phyloP scores from a whole-genome alignment of 2,329 filamentous ascomycete genomes.

The Penicillium thymicola region DNA sequence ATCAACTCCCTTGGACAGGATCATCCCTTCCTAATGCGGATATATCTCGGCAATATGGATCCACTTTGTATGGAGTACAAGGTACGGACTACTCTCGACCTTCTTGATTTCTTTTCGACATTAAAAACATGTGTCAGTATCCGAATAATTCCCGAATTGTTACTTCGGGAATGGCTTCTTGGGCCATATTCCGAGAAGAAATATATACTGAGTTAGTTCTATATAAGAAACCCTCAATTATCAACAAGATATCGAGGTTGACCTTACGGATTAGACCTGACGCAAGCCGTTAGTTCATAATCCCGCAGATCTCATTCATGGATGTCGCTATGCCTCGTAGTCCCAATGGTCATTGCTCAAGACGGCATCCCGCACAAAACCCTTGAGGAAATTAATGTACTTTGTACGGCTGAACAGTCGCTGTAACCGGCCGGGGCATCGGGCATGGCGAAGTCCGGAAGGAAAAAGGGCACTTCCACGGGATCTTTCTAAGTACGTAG shows the following conservation, averaged over 20 bases:
- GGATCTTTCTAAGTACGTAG: neutral
- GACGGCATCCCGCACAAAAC: neutral
- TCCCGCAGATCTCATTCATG: neutral
- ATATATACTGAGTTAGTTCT: neutral
- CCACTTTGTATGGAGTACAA: neutral
- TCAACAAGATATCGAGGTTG: neutral
- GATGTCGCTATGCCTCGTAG: neutral
- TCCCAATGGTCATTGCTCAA: neutral
- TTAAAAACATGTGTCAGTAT: neutral
- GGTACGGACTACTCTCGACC: neutral
- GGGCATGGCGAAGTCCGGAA: neutral
- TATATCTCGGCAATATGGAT: neutral
- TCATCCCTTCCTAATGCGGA: neutral
- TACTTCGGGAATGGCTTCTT: neutral
- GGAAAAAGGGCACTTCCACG: constrained; percentile 2
- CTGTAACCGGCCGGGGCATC: neutral
- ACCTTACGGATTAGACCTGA: neutral
- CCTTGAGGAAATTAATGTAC: neutral
- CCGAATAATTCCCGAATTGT: neutral
- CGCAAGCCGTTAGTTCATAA: neutral
- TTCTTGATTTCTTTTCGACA: neutral
- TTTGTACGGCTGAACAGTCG: neutral
- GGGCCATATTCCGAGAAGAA: neutral
- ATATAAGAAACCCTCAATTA: neutral
- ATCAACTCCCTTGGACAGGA: too few relatives aligned